These are phyloP conservation scores for Aspergillus tamarii DNA, from an alignment of 2,329 filamentous ascomycete genomes.

Conservation along the genomic window DNA sequence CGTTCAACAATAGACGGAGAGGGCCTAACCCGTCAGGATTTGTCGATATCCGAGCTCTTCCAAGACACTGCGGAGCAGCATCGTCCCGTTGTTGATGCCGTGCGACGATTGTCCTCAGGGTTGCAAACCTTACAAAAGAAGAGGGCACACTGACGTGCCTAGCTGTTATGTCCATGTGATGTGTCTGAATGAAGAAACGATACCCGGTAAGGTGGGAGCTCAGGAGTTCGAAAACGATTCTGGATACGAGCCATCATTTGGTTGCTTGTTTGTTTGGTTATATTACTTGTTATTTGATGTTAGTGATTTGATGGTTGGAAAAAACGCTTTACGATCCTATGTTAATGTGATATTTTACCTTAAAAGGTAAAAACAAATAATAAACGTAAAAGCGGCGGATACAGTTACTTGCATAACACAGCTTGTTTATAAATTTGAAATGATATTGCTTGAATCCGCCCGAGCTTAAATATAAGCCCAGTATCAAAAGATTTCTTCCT, in stretches of 20 bases:
- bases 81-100: conserved; percentile 31
- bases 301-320: background rate
- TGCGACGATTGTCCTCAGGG: conserved; percentile 29
- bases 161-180: background rate
- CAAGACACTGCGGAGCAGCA: conserved; percentile 31
- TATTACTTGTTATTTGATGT: background rate
- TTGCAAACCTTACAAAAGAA: conserved; percentile 26
- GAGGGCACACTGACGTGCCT: background rate
- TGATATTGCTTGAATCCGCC: background rate
- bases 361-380: background rate
- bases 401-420: background rate
- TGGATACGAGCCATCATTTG: background rate
- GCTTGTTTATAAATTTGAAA: background rate
- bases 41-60: conserved; percentile 22
- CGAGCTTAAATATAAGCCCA: background rate
- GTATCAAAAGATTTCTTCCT: background rate
- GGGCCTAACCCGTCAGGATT: background rate
- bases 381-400: no score
- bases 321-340: background rate
- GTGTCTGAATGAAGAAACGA: background rate
- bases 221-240: background rate
- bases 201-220: background rate
- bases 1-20: background rate
- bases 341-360: background rate
- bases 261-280: background rate